Conservation (phyloP, 2,329 filamentous ascomycete genomes). For the Monosporascus sp. region DNA sequence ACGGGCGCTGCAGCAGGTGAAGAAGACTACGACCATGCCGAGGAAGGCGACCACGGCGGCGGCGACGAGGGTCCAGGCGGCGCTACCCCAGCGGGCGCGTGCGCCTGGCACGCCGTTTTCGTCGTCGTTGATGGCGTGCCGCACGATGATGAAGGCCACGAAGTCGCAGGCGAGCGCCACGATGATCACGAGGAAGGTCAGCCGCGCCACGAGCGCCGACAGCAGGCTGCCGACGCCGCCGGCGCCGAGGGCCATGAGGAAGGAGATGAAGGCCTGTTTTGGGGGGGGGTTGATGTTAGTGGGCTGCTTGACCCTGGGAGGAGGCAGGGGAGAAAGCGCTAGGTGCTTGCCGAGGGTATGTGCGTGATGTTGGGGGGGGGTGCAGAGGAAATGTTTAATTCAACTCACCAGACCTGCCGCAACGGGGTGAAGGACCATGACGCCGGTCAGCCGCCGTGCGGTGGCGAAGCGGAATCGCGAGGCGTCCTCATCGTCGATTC, state of each 20-base stretch:
- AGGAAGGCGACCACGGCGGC: constrained; percentile 50
- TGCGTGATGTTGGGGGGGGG: too few relatives aligned
- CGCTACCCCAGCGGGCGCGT: constrained; percentile 45
- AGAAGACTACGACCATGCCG: constrained; percentile 52
- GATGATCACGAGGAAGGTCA: constrained; percentile 37
- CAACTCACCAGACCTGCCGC: constrained; percentile 16
- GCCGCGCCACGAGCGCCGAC: constrained; percentile 30
- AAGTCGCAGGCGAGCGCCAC: constrained; percentile 42
- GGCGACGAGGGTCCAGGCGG: constrained; percentile 55
- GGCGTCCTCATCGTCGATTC: constrained; percentile 22
- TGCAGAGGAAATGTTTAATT: not conserved
- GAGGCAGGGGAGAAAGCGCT: not conserved
- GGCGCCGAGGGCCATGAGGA: constrained; percentile 37
- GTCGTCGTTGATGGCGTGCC: constrained; percentile 17
- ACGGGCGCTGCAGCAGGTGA: constrained; percentile 56
- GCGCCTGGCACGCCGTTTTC: constrained; percentile 9
- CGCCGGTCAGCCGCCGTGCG: constrained; percentile 33
- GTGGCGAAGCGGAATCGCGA: constrained; percentile 30
- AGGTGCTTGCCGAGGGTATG: too few relatives aligned
- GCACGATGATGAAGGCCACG: constrained; percentile 33
- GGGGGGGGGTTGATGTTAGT: not conserved
- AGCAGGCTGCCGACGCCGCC: constrained; percentile 37
- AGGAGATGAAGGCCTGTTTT: constrained; percentile 36
- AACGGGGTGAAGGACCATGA: constrained; percentile 38
- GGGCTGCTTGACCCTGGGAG: not conserved